Evolutionary conservation across 169 alveolate species (phyloP), one percentile per base, ranked within the genome.

Genomic region (Plasmodium yoelii): DNA sequence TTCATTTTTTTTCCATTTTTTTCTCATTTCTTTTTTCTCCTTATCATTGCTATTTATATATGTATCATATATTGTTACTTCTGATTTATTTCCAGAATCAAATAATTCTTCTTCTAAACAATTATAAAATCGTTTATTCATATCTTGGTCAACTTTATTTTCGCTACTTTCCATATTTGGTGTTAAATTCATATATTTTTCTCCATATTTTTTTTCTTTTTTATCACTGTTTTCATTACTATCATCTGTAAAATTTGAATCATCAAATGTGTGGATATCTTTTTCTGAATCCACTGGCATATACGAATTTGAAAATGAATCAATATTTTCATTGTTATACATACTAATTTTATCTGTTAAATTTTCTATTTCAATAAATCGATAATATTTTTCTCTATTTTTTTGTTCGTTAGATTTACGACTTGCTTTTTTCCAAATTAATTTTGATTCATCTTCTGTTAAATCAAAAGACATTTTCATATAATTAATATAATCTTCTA

Each of bases 1-100:
- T 84, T 84, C 91, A 13, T 70, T 84, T 19, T 69, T 47, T 70
- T 28, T 68, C 91, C 91, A 84, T 70, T 84, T 84, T 46, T 70
- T 75, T 69, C 87, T 68, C 91, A 84, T 84, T 70, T 84, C 26
- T 22, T 53, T 34, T 59, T 70, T 84, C 51, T 55, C 91, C 12
- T 49, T 24, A 5, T 69, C 63, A 53, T 57, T 42, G 57, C 91
- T 84, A 12, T 53, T 56, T 34, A 26, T 28, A 22, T 84, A 84
- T 1, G 56, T 68, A 42, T 69, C 87, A 44, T 57, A 56, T 8
- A 84, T 28, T 0, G 88, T 75, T 46, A 49, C 13, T 64, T 63
- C 34, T 1, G 19, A 22, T n/a, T 64, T 64, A 6, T 84, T 73
- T 8, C n/a, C 53, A 1, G 64, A 26, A 19, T 68, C 57, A 10